Base-by-base conservation (phyloP, 2,329 filamentous ascomycete genomes). In the Fusarium pseudonygamai region DNA sequence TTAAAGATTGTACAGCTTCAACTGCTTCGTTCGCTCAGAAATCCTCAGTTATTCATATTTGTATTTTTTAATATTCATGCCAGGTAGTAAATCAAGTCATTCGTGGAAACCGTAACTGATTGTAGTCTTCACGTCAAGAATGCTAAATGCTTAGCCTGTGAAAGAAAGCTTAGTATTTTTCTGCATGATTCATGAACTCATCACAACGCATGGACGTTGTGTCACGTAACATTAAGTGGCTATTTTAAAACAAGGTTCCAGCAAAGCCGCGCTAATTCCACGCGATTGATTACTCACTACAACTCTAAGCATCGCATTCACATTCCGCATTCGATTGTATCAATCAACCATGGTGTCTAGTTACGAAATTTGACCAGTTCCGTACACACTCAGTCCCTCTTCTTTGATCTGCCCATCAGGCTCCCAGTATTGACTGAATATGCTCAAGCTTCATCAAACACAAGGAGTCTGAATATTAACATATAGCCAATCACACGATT, bases 401-500 rank as follows among this genome's bases (percentile, higher is more conserved):
- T 34, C 4, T 34, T 9, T 6, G 7, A 15, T 0, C 1, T 15
- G 8, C 13, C 20, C 13, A 24, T 2, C 13, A 12, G 6, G 12
- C 11, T 52, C 5, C 3, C 2, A 20, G 15, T 8, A 1, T 4
- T 8, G 9, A 3, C 12, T 20, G 1, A 10, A 8, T 0, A 11
- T 20, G 24, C 3, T 14, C 9, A 15, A 52, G 9, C 13, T 26
- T 20, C 10, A 24, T 24, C 16, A 3, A 50, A 24, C 6, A 20
- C 28, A 8, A 24, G 16, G 12, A 4, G 3, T 15, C 12, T 9
- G 6, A 8, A 50, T 14, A 14, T 24, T 2, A 18, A 18, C n/a
- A 24, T 8, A 1, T 4, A 34, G 12, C n/a, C n/a, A 36, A 52
- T 15, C 16, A 1, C 47, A 36, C 30, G 16, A 52, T 15, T 36